Evolutionary conservation across 1,284 basidiomycete species (phyloP).

Genomic region (Coniferiporia weirii): DNA sequence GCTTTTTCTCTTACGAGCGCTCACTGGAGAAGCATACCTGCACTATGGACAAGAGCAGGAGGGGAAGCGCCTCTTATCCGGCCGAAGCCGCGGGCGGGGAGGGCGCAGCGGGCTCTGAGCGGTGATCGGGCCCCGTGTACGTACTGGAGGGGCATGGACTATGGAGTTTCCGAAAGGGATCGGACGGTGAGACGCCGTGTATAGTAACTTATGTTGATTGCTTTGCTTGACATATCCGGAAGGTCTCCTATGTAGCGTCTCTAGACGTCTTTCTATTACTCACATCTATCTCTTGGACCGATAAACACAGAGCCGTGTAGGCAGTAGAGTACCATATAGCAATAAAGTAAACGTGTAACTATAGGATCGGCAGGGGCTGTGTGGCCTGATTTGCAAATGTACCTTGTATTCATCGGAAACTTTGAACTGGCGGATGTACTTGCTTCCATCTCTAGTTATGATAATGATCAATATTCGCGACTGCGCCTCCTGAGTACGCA

Average conservation of each 20-base stretch:
- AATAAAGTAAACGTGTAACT: neutral
- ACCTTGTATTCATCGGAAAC: neutral
- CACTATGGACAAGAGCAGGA: constrained; percentile 18
- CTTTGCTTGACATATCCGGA: neutral
- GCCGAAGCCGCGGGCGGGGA: neutral
- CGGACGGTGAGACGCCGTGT: neutral
- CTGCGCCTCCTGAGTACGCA: too few species aligned
- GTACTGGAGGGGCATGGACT: neutral
- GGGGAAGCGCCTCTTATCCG: constrained; percentile 14
- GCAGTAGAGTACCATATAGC: neutral
- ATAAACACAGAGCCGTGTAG: neutral
- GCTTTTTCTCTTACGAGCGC: constrained; percentile 21
- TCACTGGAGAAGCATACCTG: constrained; percentile 19
- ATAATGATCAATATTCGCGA: too few species aligned
- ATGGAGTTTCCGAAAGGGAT: neutral
- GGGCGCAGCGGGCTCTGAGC: constrained; percentile 2
- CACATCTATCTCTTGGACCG: neutral
- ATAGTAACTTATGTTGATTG: neutral
- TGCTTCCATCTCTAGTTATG: too few species aligned
- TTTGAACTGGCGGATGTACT: constrained; percentile 1
- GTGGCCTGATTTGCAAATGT: neutral
- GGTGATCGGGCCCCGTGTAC: constrained; percentile 1
- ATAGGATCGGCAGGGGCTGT: neutral
- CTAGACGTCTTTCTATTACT: neutral
- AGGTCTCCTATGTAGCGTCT: neutral